Base-by-base conservation (phyloP, 164 flowering plant genomes). In the Chimonanthus praecox region DNA sequence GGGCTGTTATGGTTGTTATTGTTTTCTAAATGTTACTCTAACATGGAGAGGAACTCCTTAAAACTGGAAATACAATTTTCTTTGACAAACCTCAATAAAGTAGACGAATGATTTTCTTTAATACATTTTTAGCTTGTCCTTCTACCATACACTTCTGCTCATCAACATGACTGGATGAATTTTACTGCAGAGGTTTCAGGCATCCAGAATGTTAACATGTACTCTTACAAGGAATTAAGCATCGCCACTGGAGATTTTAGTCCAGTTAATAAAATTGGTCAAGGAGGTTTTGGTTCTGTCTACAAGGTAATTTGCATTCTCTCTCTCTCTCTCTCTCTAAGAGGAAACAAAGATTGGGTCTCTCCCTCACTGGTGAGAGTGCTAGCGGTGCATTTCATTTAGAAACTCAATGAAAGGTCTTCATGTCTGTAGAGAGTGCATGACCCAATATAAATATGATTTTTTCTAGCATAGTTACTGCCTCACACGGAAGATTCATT, bases 251-350 rank as follows among this genome's bases (percentile, higher is more conserved):
- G 84, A 58, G 87, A 89, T 77, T 94, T 94, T 75, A 87, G 86
- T 79, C 77, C 72, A 11, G 77, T 70, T 70, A 89, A 92, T 79
- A 92, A 94, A 85, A 89, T 94, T 70, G 97, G 98, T 71, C 87
- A 92, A 73, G 98, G 98, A 46, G 98, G 97, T 72, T 94, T 89
- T 79, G 98, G 98, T 75, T 80, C 88, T 79, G 97, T 92, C 16
- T 92, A 86, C 76, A 88, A 85, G 97, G 98, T 94, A 83, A 77
- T 66, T n/a, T 74, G 33, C 71, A 18, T 66, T 6, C 49, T 64
- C 16, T 33, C 33, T 33, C 33, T 33, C 33, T 33, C 33, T 33
- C 33, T 33, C 33, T 33, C 33, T 21, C 33, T 21, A 21, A 33
- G 33, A 33, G 33, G 33, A 33, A 33, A 33, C 33, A 33, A 33